Evolutionary conservation across 2,329 filamentous ascomycete genomes (phyloP).

Genomic region (Didymella sp.): DNA sequence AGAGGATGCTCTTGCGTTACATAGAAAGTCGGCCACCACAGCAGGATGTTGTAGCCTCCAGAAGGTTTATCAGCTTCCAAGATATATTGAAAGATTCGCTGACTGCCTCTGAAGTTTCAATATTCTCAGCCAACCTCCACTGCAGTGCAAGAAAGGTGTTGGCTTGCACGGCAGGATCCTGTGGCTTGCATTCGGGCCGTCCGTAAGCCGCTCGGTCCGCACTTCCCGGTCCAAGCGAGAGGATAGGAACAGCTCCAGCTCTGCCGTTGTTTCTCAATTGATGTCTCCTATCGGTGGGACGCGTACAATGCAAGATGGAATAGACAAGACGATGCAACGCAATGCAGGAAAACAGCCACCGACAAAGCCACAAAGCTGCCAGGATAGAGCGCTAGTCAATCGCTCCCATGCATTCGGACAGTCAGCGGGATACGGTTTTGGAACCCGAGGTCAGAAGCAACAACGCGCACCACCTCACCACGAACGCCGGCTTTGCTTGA

Average conservation of each 20-base stretch:
- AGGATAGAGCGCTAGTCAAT: slow-evolving; percentile 1
- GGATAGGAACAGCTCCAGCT: neutral
- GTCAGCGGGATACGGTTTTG: slow-evolving; percentile 3
- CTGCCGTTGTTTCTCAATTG: neutral
- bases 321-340: neutral
- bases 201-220: neutral
- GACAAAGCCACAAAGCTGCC: neutral
- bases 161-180: slow-evolving; percentile 2
- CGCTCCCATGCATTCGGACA: neutral
- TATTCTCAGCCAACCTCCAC: no score
- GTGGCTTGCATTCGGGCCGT: slow-evolving; percentile 8
- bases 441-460: neutral
- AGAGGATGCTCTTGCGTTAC: neutral
- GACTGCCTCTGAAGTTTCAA: no score
- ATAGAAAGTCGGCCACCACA: no score
- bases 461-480: neutral
- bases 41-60: slow-evolving; percentile 3
- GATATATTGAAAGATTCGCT: no score
- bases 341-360: neutral
- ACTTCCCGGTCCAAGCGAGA: neutral
- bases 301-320: neutral
- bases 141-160: no score
- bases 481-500: neutral
- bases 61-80: no score
- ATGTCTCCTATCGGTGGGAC: neutral